Evolutionary conservation across 768 basidiomycete species (phyloP).

Genomic region (Pleurotus citrinopileatus): DNA sequence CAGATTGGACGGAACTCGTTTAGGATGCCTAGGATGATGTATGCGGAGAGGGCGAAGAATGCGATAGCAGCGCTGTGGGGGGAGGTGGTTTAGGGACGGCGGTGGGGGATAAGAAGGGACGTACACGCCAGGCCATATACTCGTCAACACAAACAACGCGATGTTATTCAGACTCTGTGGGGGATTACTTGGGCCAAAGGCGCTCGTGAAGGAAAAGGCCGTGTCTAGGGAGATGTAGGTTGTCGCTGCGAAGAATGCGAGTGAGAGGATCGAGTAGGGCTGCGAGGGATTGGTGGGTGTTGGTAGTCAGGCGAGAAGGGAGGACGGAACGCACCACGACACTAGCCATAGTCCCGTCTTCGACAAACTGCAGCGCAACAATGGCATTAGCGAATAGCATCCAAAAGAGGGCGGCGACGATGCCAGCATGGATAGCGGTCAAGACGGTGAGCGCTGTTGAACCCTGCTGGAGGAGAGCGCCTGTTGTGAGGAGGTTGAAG

Average conservation of each 20-base stretch:
- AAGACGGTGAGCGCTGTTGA: slow-evolving; percentile 64
- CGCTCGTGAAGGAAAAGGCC: slow-evolving; percentile 59
- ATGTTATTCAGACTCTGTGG: slow-evolving; percentile 58
- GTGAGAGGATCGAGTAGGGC: slow-evolving; percentile 60
- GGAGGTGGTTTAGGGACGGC: neutral
- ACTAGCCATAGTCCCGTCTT: slow-evolving; percentile 80
- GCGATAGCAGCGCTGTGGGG: slow-evolving; percentile 54
- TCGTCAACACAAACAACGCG: slow-evolving; percentile 77
- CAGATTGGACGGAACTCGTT: slow-evolving; percentile 78
- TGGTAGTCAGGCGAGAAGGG: slow-evolving; percentile 1
- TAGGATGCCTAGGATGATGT: slow-evolving; percentile 74
- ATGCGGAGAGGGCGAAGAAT: slow-evolving; percentile 76
- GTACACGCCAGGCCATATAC: slow-evolving; percentile 76
- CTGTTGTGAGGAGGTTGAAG: slow-evolving; percentile 80
- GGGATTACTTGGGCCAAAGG: slow-evolving; percentile 59
- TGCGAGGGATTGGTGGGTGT: slow-evolving; percentile 20
- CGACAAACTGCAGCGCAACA: slow-evolving; percentile 86
- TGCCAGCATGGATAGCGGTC: slow-evolving; percentile 75
- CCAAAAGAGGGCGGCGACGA: slow-evolving; percentile 81
- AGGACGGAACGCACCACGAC: slow-evolving; percentile 49
- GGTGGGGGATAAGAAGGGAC: slow-evolving; percentile 23
- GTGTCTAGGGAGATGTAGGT: slow-evolving; percentile 86
- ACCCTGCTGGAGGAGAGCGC: slow-evolving; percentile 78
- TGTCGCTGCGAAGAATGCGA: slow-evolving; percentile 66
- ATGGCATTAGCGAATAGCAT: slow-evolving; percentile 70